Conservation (phyloP, 1,139 yeast genomes). For the Debaryomyces nepalensis region DNA sequence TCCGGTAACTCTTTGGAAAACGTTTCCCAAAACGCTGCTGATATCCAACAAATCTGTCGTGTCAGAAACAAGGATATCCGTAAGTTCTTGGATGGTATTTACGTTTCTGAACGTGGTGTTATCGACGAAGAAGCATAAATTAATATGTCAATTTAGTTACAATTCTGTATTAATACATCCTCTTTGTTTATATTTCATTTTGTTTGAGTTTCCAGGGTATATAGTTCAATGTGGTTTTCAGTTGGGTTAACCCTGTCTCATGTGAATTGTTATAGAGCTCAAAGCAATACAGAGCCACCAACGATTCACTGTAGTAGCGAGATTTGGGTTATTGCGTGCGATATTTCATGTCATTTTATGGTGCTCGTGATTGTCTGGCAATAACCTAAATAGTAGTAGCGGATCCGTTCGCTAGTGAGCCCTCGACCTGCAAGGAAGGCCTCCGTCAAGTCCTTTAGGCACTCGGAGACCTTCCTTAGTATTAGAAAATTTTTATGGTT, state of each 20-base stretch:
- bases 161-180: conserved; percentile 30
- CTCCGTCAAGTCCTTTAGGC: not conserved
- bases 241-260: conserved; percentile 45
- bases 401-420: not conserved
- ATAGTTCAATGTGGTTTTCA: conserved; percentile 37
- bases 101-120: conserved; percentile 95
- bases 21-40: conserved; percentile 99
- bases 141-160: conserved; percentile 17
- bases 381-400: conserved; percentile 7
- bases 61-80: conserved; percentile 99
- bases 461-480: not conserved
- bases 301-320: conserved; percentile 50
- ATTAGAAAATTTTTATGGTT: conserved; percentile 5
- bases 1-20: conserved; percentile 97
- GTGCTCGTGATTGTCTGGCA: conserved; percentile 13
- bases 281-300: conserved; percentile 61
- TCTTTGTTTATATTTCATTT: conserved; percentile 22
- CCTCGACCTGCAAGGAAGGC: conserved; percentile 1
- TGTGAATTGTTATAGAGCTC: conserved; percentile 59
- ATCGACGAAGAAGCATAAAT: conserved; percentile 67
- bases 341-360: conserved; percentile 14
- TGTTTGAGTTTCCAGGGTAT: conserved; percentile 30
- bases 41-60: conserved; percentile 96
- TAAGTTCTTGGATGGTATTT: conserved; percentile 99
- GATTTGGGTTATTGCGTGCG: conserved; percentile 14